Evolutionary conservation across 208 protist species (phyloP), one percentile per base, ranked within the genome.

Genomic region (Leishmania gerbilli): DNA sequence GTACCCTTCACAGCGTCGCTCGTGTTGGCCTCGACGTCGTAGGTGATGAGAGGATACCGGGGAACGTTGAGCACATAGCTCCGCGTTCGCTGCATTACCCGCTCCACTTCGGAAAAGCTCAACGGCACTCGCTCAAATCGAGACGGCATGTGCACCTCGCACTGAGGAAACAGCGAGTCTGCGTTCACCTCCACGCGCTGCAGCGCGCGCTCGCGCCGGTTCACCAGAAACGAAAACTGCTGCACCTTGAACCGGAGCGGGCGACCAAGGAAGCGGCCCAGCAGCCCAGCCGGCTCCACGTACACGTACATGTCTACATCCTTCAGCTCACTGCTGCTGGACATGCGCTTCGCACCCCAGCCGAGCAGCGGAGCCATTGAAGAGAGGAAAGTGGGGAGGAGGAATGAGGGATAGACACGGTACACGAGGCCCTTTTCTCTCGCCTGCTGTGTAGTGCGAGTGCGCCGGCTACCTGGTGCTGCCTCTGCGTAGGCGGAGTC

Each of bases 231-330:
- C 19, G 88, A 77, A 77, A 97, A 97, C 71, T 84, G 71, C 60
- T 90, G 80, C 34, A 95, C 92, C 34, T 82, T 86, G 60, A 97
- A 89, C 69, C 92, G 92, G 47, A 97, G 82, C 1, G 91, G 78
- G 45, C 95, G 95, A 51, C 95, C 95, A 47, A 97, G 80, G 51
- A 90, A 85, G 53, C 89, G 83, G 37, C 95, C 95, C 1, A 97
- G 67, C 37, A 95, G 77, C 11, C 95, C 95, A 1, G 86, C 87
- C 7, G 95, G 93, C 24, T 84, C 56, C 34, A 93, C 92, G 86
- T 95, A 96, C 24, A 97, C 93, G 76, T 91, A 93, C 93, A 97
- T 96, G 75, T 94, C 85, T 17, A 97, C 88, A 34, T 91, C 87
- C 17, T 81, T 74, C 67, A 97, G 84, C 84, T 95, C 95, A 42